A percentile compares a stretch with the other conserved stretches of the same genome.
Evolutionary conservation across 345 rosid species (phyloP).

Genomic region (Eucalyptus regnans): DNA sequence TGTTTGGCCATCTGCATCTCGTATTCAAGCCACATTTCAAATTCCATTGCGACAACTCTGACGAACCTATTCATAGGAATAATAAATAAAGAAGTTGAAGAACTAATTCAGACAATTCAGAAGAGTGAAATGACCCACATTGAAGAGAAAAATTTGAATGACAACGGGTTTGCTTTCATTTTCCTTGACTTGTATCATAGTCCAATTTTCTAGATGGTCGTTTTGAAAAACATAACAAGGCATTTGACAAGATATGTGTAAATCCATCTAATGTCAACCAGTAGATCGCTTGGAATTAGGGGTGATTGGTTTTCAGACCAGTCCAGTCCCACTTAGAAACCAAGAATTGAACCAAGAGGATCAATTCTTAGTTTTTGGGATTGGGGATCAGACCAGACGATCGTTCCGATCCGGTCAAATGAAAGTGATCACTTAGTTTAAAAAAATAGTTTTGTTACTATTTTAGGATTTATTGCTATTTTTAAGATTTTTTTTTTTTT

Average conservation of each 20-base stretch:
- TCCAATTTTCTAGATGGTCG: neutral
- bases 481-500: too few species aligned
- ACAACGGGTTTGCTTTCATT: too few species aligned
- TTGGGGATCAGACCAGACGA: rapidly evolving
- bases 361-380: too few species aligned
- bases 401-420: rapidly evolving
- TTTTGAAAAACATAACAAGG: neutral
- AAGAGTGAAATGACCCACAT: rapidly evolving
- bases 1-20: neutral
- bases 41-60: neutral
- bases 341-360: rapidly evolving
- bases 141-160: too few species aligned
- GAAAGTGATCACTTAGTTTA: too few species aligned
- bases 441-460: too few species aligned
- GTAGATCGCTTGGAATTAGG: neutral
- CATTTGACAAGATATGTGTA: neutral
- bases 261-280: neutral
- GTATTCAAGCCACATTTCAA: neutral
- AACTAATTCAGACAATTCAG: too few species aligned
- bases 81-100: too few species aligned
- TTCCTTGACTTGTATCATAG: too few species aligned
- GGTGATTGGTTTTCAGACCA: rapidly evolving
- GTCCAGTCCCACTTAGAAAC: too few species aligned
- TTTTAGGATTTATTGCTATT: too few species aligned
- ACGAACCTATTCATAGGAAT: too few species aligned